These are phyloP conservation scores for Colletotrichum agaves DNA, from an alignment of 2,329 filamentous ascomycete species.

Conservation along the genomic window DNA sequence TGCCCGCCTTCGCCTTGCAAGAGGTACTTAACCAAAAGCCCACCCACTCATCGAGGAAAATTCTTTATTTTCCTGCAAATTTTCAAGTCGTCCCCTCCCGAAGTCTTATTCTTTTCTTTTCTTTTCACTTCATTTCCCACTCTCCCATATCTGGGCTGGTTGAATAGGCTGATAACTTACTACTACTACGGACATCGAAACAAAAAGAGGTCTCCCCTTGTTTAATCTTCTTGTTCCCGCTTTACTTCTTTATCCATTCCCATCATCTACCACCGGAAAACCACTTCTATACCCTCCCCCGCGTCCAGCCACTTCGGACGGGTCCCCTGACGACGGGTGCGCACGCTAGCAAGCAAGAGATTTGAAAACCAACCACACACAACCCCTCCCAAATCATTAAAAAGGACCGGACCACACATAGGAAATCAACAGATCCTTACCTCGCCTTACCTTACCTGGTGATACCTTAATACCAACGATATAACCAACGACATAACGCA, in stretches of 20 bases:
- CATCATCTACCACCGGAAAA: background rate
- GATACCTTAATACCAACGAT: constrained; percentile 29
- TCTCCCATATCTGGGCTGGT: constrained; percentile 22
- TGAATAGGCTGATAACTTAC: constrained; percentile 10
- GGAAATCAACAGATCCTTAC: constrained; percentile 20
- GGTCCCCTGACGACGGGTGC: constrained; percentile 31
- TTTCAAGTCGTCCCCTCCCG: constrained; percentile 11
- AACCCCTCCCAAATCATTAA: background rate
- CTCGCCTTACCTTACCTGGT: constrained; percentile 24
- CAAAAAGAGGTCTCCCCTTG: background rate
- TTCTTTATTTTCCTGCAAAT: constrained; percentile 24
- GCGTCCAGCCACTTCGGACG: constrained; percentile 22
- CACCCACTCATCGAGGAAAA: constrained; percentile 27
- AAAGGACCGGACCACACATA: background rate
- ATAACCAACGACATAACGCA: constrained; percentile 16
- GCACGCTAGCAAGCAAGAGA: background rate
- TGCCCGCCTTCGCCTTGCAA: background rate
- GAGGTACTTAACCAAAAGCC: constrained; percentile 37
- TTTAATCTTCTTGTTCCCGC: constrained; percentile 21
- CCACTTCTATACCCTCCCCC: background rate
- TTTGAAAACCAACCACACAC: constrained; percentile 7
- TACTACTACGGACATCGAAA: background rate
- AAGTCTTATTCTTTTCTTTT: constrained; percentile 18
- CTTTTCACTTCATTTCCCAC: constrained; percentile 24
- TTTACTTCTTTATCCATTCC: constrained; percentile 2